Evolutionary conservation across 345 rosid species (phyloP).

Genomic region (Balakata baccata): DNA sequence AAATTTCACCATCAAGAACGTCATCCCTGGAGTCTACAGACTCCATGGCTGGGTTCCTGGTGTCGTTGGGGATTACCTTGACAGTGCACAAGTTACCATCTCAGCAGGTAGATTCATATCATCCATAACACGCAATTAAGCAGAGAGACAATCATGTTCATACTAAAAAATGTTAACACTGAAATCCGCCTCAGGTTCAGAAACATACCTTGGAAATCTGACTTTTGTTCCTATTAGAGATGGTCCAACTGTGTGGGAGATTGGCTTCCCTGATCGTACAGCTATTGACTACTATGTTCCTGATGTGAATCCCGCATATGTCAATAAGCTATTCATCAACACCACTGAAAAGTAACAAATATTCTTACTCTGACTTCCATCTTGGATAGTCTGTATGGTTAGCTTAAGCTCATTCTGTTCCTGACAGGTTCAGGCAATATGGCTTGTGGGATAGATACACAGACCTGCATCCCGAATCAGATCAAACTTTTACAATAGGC

Average conservation of each 20-base stretch:
- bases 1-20: conserved; percentile 31
- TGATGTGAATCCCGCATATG: conserved; percentile 35
- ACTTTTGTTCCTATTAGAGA: conserved; percentile 27
- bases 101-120: conserved; percentile 26
- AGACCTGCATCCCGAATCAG: conserved; percentile 28
- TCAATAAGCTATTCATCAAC: conserved; percentile 36
- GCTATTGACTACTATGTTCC: conserved; percentile 36
- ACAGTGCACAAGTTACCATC: conserved; percentile 17
- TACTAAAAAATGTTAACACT: neutral
- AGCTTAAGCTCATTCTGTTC: neutral
- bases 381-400: no score
- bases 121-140: neutral
- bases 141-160: neutral
- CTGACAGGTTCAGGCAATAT: conserved; percentile 40
- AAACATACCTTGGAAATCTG: conserved; percentile 27
- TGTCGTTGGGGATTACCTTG: conserved; percentile 38
- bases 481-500: conserved; percentile 36
- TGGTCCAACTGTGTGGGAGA: conserved; percentile 41
- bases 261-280: conserved; percentile 38
- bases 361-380: no score
- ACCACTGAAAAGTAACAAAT: conserved; percentile 32
- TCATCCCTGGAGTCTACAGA: conserved; percentile 34
- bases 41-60: conserved; percentile 45
- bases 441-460: conserved; percentile 45
- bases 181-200: conserved; percentile 21